Base-by-base conservation (phyloP, 371 early-diverging fungal species). In the Mucor saturninus region DNA sequence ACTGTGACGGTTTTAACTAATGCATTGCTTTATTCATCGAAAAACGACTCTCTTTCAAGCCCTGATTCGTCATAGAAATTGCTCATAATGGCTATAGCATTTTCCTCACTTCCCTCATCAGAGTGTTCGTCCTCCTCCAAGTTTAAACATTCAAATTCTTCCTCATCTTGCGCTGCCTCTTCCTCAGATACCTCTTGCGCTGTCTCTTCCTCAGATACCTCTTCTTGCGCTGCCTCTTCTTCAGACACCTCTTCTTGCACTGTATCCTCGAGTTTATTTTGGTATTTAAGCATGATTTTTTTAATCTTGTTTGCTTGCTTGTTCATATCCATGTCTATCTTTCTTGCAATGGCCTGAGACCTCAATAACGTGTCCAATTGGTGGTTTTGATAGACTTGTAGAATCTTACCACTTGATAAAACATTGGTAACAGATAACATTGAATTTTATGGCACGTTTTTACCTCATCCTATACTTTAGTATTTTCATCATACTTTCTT, bases 381-480 rank as follows among this genome's bases (percentile, higher is more conserved):
- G n/a, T 21, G 1, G 8, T 46, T 8, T 8, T 46, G 21, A 37
- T 58, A 58, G 1, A 13, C 35, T 7, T 58, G 13, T 14, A 45
- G 30, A 21, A 48, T 48, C n/a, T 35, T 13, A 4, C 28, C 46
- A 32, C 58, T 56, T 7, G 29, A 28, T 5, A 15, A 7, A 1
- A 11, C 3, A 37, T 26, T 4, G 14, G 28, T 8, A 29, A 9
- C 2, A 13, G 30, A 39, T 40, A 8, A 35, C 35, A 35, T 35
- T 35, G 8, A 8, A 35, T 35, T 6, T 6, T 6, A 8, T 35
- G 0, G 35, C 40, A 9, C 13, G n/a, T 15, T n/a, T n/a, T 53
- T 43, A 61, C 61, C 54, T 54, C 43, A 61, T 32, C 13, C 46
- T 54, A 30, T 28, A 4, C 21, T 46, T 37, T 7, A 54, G 37